phyloP scores from a whole-genome alignment of 805 yeast species.

The Saturnispora sanitii region DNA sequence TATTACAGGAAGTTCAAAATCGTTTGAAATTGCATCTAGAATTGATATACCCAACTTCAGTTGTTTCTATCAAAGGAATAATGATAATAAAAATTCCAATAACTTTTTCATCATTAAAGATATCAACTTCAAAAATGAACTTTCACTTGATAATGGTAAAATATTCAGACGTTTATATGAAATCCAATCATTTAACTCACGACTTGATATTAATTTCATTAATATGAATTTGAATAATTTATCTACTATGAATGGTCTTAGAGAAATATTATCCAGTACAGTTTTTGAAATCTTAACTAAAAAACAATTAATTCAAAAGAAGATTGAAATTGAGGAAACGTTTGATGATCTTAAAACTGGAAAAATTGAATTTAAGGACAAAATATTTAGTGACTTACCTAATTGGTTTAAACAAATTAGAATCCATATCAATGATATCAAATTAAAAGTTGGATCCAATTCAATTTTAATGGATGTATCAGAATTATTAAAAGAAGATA shows the following conservation, averaged over 20 bases:
- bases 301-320: background rate
- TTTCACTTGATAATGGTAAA: too few species aligned
- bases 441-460: constrained; percentile 14
- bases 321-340: background rate
- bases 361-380: constrained; percentile 9
- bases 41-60: constrained; percentile 17
- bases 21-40: constrained; percentile 11
- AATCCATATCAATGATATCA: constrained; percentile 13
- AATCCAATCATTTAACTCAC: constrained; percentile 12
- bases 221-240: constrained; percentile 23
- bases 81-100: constrained; percentile 4
- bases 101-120: too few species aligned
- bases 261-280: constrained; percentile 6
- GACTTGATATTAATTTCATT: constrained; percentile 14
- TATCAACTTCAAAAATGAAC: background rate
- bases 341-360: background rate
- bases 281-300: background rate
- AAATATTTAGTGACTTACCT: constrained; percentile 26
- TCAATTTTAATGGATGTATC: constrained; percentile 16
- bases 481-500: constrained; percentile 8
- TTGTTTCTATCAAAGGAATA: constrained; percentile 16
- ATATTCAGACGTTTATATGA: too few species aligned
- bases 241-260: constrained; percentile 21
- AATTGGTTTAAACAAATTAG: constrained; percentile 24
- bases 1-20: constrained; percentile 4